Evolutionary conservation across 129 eudicot species (phyloP).

Genomic region (Tagetes erecta): DNA sequence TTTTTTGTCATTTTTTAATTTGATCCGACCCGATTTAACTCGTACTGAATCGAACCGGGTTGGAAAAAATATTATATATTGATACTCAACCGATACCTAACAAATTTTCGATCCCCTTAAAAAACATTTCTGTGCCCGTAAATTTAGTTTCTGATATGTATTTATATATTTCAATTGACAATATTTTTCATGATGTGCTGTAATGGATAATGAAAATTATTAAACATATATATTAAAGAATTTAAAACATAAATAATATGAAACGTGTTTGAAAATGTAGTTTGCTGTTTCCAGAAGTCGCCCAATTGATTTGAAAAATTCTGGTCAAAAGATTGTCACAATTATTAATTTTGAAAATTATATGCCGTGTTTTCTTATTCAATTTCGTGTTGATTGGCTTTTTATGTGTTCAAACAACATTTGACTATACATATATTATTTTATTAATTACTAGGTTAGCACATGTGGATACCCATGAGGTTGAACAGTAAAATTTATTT

Average conservation of each 20-base stretch:
- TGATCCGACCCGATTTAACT: no score
- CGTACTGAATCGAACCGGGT: no score
- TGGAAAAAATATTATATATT: no score
- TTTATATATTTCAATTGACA: background rate
- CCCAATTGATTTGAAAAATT: conserved; percentile 10
- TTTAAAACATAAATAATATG: background rate
- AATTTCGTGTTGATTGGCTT: conserved; percentile 13
- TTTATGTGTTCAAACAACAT: conserved; percentile 11
- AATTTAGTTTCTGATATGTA: background rate
- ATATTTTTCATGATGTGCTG: background rate
- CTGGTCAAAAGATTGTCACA: conserved; percentile 22
- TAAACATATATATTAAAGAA: background rate
- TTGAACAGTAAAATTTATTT: no score
- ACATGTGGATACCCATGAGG: no score
- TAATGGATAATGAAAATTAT: background rate
- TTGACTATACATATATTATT: background rate
- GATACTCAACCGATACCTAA: no score
- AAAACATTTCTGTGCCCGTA: no score
- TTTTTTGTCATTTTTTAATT: no score
- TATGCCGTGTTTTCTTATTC: conserved; percentile 9
- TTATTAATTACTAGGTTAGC: background rate
- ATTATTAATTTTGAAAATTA: background rate
- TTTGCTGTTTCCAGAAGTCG: conserved; percentile 1
- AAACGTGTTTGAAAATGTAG: background rate
- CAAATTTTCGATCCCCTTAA: no score